phyloP scores from a whole-genome alignment of 306 rosid species.

The Adenanthera pavonina region DNA sequence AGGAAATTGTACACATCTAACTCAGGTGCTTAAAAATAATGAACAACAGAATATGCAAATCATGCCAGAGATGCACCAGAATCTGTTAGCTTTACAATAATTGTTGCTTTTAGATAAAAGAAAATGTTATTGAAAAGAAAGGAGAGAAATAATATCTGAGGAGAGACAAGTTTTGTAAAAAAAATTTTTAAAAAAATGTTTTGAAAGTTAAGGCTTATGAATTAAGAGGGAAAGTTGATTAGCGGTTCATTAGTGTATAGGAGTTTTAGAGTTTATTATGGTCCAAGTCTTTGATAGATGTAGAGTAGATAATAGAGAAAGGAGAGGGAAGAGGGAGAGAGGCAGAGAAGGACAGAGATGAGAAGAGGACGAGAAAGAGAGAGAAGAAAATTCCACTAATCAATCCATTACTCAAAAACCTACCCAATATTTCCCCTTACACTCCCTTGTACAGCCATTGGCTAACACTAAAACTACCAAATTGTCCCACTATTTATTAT shows the following conservation, averaged over 20 bases:
- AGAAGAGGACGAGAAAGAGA: no score
- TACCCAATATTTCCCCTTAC: no score
- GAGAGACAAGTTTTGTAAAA: not conserved
- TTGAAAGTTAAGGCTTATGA: not conserved
- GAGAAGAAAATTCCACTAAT: no score
- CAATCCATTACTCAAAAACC: no score
- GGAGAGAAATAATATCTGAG: not conserved
- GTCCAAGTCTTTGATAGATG: not conserved
- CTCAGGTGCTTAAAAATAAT: not conserved
- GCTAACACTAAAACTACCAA: no score
- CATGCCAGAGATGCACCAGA: not conserved
- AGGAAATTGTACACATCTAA: constrained; percentile 12
- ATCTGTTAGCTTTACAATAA: not conserved
- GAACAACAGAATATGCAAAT: not conserved
- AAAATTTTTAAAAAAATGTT: not conserved
- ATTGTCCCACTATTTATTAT: no score
- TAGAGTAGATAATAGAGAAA: no score
- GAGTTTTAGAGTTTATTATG: not conserved
- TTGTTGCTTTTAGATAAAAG: not conserved
- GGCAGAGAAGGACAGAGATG: no score
- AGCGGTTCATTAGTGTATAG: not conserved
- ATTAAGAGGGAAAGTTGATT: not conserved
- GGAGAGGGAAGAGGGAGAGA: no score
- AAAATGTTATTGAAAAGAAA: not conserved
- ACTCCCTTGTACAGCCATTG: no score